Percentiles rank a stretch among this genome's conserved stretches.
These are phyloP conservation scores for Suillus placidus DNA, from an alignment of 768 basidiomycete genomes.

Conservation along the genomic window DNA sequence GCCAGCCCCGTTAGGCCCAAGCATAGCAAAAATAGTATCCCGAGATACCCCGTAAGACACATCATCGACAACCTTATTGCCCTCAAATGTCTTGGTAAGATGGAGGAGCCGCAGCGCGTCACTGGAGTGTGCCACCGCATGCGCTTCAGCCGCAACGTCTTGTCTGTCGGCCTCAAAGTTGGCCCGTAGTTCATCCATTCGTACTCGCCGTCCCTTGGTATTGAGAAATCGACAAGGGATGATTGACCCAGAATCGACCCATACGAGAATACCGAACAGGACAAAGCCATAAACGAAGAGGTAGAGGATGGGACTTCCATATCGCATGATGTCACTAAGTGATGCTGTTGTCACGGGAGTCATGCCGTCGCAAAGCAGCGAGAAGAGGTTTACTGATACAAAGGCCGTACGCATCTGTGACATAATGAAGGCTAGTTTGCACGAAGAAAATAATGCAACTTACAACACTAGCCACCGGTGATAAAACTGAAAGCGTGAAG, in stretches of 20 bases:
- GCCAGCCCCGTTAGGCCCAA: conserved; percentile 84
- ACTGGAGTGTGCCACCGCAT: conserved; percentile 46
- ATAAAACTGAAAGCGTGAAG: conserved; percentile 66
- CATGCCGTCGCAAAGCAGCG: conserved; percentile 65
- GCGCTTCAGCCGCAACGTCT: conserved; percentile 61
- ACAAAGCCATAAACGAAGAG: conserved; percentile 61
- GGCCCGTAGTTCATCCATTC: conserved; percentile 17
- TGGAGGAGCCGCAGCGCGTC: conserved; percentile 65
- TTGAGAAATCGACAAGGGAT: conserved; percentile 42
- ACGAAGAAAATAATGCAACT: conserved; percentile 27
- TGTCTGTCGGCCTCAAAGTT: conserved; percentile 31
- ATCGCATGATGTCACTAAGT: conserved; percentile 57
- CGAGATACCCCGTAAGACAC: conserved; percentile 67
- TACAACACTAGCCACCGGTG: conserved; percentile 72
- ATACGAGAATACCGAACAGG: conserved; percentile 66
- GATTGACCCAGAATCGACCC: conserved; percentile 70
- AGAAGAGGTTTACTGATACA: conserved; percentile 79
- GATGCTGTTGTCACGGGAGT: conserved; percentile 48
- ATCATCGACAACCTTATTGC: conserved; percentile 67
- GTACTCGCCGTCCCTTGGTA: conserved; percentile 19
- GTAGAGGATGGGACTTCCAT: conserved; percentile 77
- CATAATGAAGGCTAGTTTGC: conserved; percentile 1
- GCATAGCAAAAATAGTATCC: conserved; percentile 68
- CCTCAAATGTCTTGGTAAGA: conserved; percentile 62
- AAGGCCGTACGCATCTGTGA: conserved; percentile 64